Conservation (phyloP, 768 basidiomycete species). For the Boletellus sp. region DNA sequence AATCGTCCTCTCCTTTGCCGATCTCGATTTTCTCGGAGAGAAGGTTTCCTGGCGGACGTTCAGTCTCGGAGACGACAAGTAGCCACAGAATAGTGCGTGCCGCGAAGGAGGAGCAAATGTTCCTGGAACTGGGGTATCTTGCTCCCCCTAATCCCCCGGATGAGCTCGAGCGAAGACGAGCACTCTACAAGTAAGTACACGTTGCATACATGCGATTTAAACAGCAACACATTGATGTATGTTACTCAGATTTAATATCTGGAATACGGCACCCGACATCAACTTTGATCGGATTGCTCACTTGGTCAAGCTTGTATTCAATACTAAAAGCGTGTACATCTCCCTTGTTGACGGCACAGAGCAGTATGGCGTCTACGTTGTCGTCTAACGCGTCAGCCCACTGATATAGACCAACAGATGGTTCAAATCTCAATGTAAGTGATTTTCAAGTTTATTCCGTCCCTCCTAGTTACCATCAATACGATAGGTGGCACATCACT, state of each 20-base stretch:
- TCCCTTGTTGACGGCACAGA: conserved; percentile 80
- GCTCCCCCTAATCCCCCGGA: conserved; percentile 81
- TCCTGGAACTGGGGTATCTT: conserved; percentile 61
- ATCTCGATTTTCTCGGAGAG: conserved; percentile 34
- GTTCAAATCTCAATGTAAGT: conserved; percentile 85
- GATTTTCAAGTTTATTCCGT: neutral
- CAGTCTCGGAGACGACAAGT: conserved; percentile 33
- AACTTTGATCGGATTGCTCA: conserved; percentile 95
- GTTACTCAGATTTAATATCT: conserved; percentile 77
- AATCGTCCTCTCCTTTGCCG: conserved; percentile 63
- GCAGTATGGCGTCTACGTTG: conserved; percentile 50
- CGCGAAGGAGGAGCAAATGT: conserved; percentile 68
- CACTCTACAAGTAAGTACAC: conserved; percentile 70
- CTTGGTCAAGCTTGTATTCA: conserved; percentile 90
- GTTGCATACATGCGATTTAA: neutral
- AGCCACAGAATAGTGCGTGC: conserved; percentile 42
- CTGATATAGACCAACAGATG: conserved; percentile 46
- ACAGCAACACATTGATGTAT: neutral
- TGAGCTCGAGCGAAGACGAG: conserved; percentile 76
- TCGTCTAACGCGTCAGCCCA: neutral
- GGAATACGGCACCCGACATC: conserved; percentile 79
- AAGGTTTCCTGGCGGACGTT: conserved; percentile 30
- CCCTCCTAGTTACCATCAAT: neutral
- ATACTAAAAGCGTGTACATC: conserved; percentile 79
- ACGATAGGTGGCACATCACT: conserved; percentile 44